A percentile compares a stretch with the other conserved stretches of the same genome.
Conservation (phyloP, 148 eudicot genomes). For the Chenopodium berlandieri region DNA sequence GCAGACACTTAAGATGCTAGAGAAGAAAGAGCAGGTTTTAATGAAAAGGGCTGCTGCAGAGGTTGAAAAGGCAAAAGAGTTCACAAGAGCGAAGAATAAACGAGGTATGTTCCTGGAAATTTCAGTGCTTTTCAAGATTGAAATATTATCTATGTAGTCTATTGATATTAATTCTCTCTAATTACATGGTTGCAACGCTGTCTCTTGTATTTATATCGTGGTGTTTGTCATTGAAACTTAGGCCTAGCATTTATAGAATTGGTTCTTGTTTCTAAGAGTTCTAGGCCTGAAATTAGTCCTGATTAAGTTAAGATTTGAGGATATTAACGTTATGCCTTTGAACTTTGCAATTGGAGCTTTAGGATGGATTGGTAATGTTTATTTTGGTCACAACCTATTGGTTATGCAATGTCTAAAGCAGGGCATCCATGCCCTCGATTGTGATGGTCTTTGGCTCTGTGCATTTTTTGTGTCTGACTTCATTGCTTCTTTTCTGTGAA, state of each 20-base stretch:
- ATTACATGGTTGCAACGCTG: background rate
- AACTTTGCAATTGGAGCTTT: background rate
- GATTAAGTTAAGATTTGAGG: background rate
- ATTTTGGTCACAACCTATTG: background rate
- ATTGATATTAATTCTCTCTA: background rate
- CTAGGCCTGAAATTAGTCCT: constrained; percentile 1
- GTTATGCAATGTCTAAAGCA: background rate
- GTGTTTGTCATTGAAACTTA: background rate
- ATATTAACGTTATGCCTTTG: background rate
- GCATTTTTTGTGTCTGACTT: constrained; percentile 4
- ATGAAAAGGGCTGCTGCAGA: constrained; percentile 70
- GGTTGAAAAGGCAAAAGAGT: constrained; percentile 73
- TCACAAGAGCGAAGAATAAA: constrained; percentile 70
- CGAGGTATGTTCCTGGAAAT: constrained; percentile 43
- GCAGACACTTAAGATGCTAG: constrained; percentile 82
- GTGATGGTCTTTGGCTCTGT: background rate
- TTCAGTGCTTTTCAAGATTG: background rate
- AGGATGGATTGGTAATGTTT: background rate
- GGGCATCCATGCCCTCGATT: background rate
- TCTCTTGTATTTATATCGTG: background rate
- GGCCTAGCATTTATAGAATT: background rate
- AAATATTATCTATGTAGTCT: background rate
- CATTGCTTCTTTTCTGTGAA: constrained; percentile 21
- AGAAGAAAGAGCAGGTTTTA: constrained; percentile 76
- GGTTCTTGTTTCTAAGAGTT: background rate